Evolutionary conservation across 2,329 filamentous ascomycete genomes (phyloP).

Genomic region (Trichoderma asperellum): DNA sequence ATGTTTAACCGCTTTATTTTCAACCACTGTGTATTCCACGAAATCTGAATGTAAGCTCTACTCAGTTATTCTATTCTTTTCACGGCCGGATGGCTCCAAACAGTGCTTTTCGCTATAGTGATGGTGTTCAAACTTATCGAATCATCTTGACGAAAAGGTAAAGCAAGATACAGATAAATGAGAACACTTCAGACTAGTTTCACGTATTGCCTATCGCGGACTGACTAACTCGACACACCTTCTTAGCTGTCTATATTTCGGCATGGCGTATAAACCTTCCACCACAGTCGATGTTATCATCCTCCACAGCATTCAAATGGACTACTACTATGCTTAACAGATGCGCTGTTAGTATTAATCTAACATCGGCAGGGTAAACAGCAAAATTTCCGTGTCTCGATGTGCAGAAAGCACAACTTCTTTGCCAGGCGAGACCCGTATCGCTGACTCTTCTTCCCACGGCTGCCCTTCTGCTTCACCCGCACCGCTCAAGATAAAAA

Average conservation of each 20-base stretch:
- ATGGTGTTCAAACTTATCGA: not conserved
- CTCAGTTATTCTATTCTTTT: not conserved
- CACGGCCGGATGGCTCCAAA: not conserved
- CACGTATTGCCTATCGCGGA: not conserved
- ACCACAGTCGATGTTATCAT: no score
- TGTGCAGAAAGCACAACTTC: not conserved
- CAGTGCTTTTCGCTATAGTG: not conserved
- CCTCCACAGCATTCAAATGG: no score
- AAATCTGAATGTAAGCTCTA: not conserved
- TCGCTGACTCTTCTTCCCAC: not conserved
- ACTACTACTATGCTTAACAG: no score
- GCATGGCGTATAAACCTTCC: no score
- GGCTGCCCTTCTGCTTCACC: not conserved
- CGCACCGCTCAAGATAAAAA: not conserved
- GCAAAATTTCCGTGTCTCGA: not conserved
- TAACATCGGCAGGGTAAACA: not conserved
- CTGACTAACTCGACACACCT: not conserved
- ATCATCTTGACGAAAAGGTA: not conserved
- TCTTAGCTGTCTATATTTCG: not conserved
- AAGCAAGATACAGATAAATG: not conserved
- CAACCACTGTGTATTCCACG: not conserved
- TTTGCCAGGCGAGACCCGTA: not conserved
- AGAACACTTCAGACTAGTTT: not conserved
- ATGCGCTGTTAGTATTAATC: not conserved
- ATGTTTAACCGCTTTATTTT: not conserved